A percentile compares a stretch with the other conserved stretches of the same genome.
These are phyloP conservation scores for Diphasiastrum complanatum DNA, from an alignment of 83 land plant genomes.

Conservation along the genomic window DNA sequence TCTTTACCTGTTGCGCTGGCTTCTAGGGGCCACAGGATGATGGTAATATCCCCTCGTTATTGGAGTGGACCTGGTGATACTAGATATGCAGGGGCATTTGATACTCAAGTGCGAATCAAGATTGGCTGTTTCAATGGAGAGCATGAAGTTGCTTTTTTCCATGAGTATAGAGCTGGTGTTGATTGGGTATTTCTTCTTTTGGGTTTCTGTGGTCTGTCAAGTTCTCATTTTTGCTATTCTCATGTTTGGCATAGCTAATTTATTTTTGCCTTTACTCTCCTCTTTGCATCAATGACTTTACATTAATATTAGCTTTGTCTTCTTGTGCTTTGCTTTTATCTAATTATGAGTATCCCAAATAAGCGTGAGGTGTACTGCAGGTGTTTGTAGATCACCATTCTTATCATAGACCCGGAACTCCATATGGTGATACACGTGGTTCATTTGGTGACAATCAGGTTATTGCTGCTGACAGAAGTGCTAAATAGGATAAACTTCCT, in stretches of 20 bases:
- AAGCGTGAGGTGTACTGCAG: no score
- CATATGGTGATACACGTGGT: constrained; percentile 80
- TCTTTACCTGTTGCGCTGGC: constrained; percentile 87
- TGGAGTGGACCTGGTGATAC: constrained; percentile 55
- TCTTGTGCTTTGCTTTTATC: constrained; percentile 6
- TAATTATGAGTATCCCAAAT: not conserved
- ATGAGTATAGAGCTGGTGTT: constrained; percentile 87
- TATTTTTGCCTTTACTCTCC: no score
- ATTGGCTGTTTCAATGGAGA: constrained; percentile 57
- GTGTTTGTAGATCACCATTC: constrained; percentile 94
- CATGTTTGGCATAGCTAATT: no score
- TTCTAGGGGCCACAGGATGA: constrained; percentile 75
- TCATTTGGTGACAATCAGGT: constrained; percentile 97
- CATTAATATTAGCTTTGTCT: no score
- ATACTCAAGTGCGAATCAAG: constrained; percentile 45
- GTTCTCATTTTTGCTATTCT: no score
- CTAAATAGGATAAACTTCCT: no score
- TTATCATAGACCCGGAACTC: constrained; percentile 82
- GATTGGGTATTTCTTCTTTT: constrained; percentile 98
- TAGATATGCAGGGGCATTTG: constrained; percentile 42
- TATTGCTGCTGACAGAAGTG: not conserved
- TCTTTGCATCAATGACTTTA: no score
- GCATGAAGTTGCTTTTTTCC: constrained; percentile 83
- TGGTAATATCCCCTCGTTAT: constrained; percentile 89
- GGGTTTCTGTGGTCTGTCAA: no score